These are phyloP conservation scores for Vitis riparia DNA, from an alignment of 164 flowering plant species.

Conservation along the genomic window DNA sequence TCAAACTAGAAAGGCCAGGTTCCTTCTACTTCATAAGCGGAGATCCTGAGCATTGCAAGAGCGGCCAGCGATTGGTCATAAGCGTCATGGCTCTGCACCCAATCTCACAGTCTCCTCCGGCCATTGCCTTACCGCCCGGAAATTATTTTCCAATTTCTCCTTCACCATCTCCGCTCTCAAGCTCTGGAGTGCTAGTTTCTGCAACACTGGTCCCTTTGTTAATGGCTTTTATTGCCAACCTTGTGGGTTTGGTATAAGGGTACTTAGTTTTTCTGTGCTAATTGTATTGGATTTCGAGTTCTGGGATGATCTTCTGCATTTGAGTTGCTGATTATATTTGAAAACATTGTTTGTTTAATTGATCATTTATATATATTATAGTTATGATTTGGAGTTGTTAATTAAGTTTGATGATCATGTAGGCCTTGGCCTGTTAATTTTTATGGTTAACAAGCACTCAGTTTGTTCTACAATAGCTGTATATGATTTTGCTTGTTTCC, in stretches of 20 bases:
- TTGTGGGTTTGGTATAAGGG: neutral
- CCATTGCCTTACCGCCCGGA: slow-evolving; percentile 23
- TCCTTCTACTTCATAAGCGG: slow-evolving; percentile 61
- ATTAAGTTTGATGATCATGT: no score
- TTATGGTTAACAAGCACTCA: no score
- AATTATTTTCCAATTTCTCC: neutral
- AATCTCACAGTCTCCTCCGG: slow-evolving; percentile 25
- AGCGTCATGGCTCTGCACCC: slow-evolving; percentile 42
- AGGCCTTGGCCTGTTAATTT: no score
- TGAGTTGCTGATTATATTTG: no score
- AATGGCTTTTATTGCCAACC: slow-evolving; percentile 1
- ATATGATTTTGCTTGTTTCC: no score
- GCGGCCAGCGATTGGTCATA: slow-evolving; percentile 51
- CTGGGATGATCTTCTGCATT: no score
- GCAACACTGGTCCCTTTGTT: neutral
- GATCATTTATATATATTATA: no score
- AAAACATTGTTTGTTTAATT: no score
- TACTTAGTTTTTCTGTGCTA: no score
- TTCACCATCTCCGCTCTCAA: slow-evolving; percentile 19
- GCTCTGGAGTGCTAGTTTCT: slow-evolving; percentile 9
- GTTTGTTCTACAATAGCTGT: no score
- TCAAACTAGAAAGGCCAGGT: slow-evolving; percentile 50
- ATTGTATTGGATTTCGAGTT: no score
- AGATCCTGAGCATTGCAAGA: slow-evolving; percentile 43
- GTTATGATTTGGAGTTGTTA: no score